phyloP scores from a whole-genome alignment of 169 alveolate species.

The Neospora caninum region DNA sequence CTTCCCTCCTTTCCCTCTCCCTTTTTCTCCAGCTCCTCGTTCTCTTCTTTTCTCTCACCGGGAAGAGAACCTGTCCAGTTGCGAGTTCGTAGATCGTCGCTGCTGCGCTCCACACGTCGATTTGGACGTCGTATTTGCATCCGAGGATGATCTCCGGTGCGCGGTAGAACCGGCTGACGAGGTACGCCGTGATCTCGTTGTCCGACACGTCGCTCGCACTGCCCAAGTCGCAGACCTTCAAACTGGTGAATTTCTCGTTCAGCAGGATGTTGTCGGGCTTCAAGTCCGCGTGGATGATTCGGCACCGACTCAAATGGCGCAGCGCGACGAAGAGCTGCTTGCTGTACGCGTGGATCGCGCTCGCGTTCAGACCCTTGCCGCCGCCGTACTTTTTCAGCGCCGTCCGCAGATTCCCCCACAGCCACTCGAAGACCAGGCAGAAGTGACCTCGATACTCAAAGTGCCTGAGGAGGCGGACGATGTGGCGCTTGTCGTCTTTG shows the following conservation, averaged over 20 bases:
- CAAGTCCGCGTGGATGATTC: conserved; percentile 88
- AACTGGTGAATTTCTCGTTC: conserved; percentile 81
- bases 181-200: conserved; percentile 89
- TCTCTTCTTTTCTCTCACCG: conserved; percentile 79
- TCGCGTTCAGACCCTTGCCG: conserved; percentile 83
- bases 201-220: conserved; percentile 92
- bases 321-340: conserved; percentile 86
- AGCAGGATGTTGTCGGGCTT: conserved; percentile 97
- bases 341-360: conserved; percentile 83
- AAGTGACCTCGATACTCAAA: conserved; percentile 87
- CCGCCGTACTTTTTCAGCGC: conserved; percentile 87
- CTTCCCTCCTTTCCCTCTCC: too few relatives aligned
- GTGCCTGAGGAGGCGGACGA: conserved; percentile 82
- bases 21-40: too few relatives aligned
- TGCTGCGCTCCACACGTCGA: conserved; percentile 98
- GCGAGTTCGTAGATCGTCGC: conserved; percentile 96
- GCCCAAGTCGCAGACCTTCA: conserved; percentile 98
- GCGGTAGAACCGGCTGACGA: conserved; percentile 96
- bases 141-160: conserved; percentile 99
- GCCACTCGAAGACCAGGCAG: conserved; percentile 92
- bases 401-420: conserved; percentile 89
- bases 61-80: conserved; percentile 96
- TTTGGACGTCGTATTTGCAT: conserved; percentile 84
- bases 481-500: conserved; percentile 81
- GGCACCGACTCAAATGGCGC: conserved; percentile 81